Evolutionary conservation across 768 basidiomycete species (phyloP).

Genomic region (Galerina marginata): DNA sequence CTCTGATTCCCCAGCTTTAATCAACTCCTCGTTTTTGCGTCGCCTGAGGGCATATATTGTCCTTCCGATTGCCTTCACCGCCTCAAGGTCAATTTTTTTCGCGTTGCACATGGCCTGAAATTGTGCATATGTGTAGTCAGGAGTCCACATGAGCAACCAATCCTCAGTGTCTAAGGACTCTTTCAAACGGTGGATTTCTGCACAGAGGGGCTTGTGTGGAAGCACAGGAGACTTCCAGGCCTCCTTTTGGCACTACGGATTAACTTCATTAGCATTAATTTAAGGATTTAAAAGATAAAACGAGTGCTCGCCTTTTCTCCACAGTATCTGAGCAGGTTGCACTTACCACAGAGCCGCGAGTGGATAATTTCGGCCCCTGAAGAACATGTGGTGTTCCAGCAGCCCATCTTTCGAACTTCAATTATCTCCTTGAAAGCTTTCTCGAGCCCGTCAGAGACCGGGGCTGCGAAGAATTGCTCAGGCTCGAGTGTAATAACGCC

Average conservation of each 20-base stretch:
- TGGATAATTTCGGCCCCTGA: slow-evolving; percentile 8
- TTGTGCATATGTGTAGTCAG: not conserved
- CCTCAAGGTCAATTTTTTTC: not conserved
- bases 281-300: too few species aligned
- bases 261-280: too few species aligned
- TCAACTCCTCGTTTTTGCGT: too few species aligned
- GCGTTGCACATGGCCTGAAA: not conserved
- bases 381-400: slow-evolving; percentile 16
- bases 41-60: not conserved
- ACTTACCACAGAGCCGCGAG: not conserved
- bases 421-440: slow-evolving; percentile 13
- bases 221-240: not conserved
- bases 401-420: slow-evolving; percentile 14
- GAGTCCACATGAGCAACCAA: not conserved
- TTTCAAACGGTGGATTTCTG: not conserved
- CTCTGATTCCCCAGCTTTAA: too few species aligned
- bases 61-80: not conserved
- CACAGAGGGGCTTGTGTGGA: not conserved
- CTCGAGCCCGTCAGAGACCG: slow-evolving; percentile 3
- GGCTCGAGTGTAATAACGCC: not conserved
- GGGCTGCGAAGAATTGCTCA: not conserved
- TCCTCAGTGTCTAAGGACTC: not conserved
- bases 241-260: not conserved
- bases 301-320: not conserved
- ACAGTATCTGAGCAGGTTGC: not conserved